Conservation (phyloP, 306 rosid species). For the Cicer bijugum region DNA sequence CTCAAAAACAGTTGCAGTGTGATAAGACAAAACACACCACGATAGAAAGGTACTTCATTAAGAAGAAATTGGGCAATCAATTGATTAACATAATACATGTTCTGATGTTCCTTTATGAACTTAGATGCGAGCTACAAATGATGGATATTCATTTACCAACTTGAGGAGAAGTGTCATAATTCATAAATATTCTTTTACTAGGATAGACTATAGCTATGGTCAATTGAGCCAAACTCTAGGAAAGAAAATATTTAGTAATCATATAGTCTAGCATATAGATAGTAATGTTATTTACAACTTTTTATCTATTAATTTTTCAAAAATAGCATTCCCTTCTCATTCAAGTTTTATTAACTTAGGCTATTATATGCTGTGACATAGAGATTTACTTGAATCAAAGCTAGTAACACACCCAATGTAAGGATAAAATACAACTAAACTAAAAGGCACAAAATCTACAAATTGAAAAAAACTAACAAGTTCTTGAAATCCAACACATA, state of each 20-base stretch:
- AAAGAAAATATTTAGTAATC: background rate
- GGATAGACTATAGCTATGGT: background rate
- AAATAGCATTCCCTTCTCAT: background rate
- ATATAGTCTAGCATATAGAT: background rate
- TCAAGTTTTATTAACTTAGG: background rate
- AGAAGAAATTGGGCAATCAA: background rate
- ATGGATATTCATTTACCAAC: background rate
- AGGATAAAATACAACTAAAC: background rate
- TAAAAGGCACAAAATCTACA: background rate
- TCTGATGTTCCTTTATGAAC: background rate
- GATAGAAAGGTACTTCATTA: background rate
- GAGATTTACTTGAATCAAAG: background rate
- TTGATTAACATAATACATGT: background rate
- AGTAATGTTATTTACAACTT: background rate
- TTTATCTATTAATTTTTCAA: background rate
- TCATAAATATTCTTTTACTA: background rate
- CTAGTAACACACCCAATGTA: constrained; percentile 2
- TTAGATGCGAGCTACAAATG: background rate
- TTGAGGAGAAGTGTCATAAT: background rate
- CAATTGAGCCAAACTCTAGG: background rate
- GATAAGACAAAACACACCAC: background rate
- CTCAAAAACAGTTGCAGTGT: background rate
- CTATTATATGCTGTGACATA: background rate
- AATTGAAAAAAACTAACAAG: background rate
- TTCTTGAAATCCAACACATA: background rate